Evolutionary conservation across 176 grass and related monocot genomes (phyloP).

Genomic region (Juncus inflexus): DNA sequence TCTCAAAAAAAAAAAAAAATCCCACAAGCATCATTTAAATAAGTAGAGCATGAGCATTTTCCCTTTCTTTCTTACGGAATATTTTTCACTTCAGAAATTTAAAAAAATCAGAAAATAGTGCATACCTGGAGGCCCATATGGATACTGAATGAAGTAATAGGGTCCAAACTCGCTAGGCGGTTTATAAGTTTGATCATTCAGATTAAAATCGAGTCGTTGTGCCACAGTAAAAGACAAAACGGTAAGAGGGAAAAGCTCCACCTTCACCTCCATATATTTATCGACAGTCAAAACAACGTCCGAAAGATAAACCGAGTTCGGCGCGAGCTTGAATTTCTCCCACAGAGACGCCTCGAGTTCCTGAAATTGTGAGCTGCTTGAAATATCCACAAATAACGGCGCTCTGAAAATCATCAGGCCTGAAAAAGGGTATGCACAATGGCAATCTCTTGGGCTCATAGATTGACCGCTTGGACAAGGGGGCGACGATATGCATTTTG

Average conservation of each 20-base stretch:
- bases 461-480: conserved; percentile 47
- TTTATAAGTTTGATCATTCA: conserved; percentile 50
- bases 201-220: conserved; percentile 39
- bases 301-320: conserved; percentile 55
- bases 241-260: conserved; percentile 51
- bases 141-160: conserved; percentile 51
- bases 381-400: conserved; percentile 44
- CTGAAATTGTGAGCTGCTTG: conserved; percentile 32
- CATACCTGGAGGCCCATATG: conserved; percentile 43
- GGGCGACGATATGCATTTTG: conserved; percentile 27
- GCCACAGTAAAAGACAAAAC: conserved; percentile 41
- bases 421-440: conserved; percentile 51
- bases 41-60: too few species aligned
- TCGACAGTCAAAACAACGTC: conserved; percentile 35
- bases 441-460: conserved; percentile 50
- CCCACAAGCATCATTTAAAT: too few species aligned
- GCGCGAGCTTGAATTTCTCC: conserved; percentile 28
- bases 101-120: not conserved
- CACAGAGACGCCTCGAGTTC: conserved; percentile 45
- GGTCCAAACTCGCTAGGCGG: conserved; percentile 56
- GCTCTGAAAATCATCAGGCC: conserved; percentile 53
- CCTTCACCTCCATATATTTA: conserved; percentile 40
- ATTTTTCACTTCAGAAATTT: too few species aligned
- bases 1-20: too few species aligned
- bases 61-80: too few species aligned